phyloP scores from a whole-genome alignment of 2,329 filamentous ascomycete genomes.

The Meredithiella fracta region DNA sequence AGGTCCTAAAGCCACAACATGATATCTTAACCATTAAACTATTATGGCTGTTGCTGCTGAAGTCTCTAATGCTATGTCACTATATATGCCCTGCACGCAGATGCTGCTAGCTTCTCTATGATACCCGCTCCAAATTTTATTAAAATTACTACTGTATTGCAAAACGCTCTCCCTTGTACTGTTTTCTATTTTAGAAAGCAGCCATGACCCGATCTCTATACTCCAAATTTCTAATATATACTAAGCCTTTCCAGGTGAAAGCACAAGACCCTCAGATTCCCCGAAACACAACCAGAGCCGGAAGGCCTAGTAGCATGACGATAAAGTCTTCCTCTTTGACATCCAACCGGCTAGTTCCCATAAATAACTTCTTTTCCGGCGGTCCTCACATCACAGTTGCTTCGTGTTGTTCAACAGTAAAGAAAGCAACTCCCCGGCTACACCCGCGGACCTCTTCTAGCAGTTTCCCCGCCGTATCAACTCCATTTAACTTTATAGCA shows the following conservation, averaged over 20 bases:
- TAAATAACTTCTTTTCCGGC: background rate
- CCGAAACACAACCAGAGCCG: background rate
- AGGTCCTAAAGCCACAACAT: background rate
- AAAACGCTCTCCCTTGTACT: slow-evolving; percentile 2
- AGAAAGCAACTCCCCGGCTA: background rate
- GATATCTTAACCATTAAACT: slow-evolving; percentile 1
- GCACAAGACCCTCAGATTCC: background rate
- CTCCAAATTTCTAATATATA: background rate
- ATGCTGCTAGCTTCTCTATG: background rate
- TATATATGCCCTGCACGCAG: background rate
- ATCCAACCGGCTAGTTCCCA: slow-evolving; percentile 1
- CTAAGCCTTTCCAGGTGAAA: slow-evolving; percentile 1
- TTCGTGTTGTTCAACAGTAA: background rate
- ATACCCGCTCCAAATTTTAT: background rate
- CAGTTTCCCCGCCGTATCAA: background rate
- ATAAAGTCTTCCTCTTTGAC: slow-evolving; percentile 5
- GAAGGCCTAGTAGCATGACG: slow-evolving; percentile 1
- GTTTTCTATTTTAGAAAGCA: background rate
- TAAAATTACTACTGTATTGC: background rate
- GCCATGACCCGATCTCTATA: slow-evolving; percentile 3
- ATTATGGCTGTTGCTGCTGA: background rate
- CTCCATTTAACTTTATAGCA: background rate
- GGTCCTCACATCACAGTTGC: background rate
- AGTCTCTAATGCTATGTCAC: too few species aligned
- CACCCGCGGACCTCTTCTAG: background rate